Evolutionary conservation across 805 yeast genomes (phyloP).

Genomic region (Cyberlindnera galapagoensis): DNA sequence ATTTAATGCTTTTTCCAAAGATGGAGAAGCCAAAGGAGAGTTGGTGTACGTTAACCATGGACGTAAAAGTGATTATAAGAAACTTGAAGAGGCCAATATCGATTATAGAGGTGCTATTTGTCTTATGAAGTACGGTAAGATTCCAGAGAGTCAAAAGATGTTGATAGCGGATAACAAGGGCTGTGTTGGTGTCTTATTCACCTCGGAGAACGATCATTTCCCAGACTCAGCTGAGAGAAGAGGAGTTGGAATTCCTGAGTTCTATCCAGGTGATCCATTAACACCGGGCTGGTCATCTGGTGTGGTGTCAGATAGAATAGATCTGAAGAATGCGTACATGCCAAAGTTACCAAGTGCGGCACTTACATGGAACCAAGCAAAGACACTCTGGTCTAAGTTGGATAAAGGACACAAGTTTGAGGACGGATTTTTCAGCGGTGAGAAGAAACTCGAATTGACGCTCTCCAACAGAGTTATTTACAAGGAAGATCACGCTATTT

Average conservation of each 20-base stretch:
- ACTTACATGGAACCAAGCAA: conserved; percentile 67
- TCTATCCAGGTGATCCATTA: conserved; percentile 70
- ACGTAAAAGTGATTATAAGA: conserved; percentile 42
- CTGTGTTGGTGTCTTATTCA: conserved; percentile 62
- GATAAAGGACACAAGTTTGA: conserved; percentile 14
- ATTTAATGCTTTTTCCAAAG: conserved; percentile 62
- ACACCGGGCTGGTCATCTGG: conserved; percentile 68
- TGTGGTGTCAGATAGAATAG: conserved; percentile 30
- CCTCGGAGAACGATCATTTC: conserved; percentile 33
- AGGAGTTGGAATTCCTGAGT: conserved; percentile 52
- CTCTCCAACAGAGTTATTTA: conserved; percentile 15
- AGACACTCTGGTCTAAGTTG: conserved; percentile 27
- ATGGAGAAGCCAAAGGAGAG: conserved; percentile 48
- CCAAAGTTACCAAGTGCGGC: conserved; percentile 77
- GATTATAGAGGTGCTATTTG: conserved; percentile 44
- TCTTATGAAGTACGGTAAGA: conserved; percentile 50
- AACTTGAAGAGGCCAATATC: conserved; percentile 31
- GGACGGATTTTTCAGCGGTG: conserved; percentile 19
- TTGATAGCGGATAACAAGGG: conserved; percentile 48
- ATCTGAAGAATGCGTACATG: conserved; percentile 40
- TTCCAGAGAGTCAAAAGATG: conserved; percentile 46
- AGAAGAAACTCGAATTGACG: conserved; percentile 16
- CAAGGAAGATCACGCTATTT: conserved; percentile 49
- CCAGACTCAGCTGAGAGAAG: conserved; percentile 28
- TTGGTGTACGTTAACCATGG: conserved; percentile 69